Conservation (phyloP, 164 flowering plant species). For the Tetrastigma voinierianum region DNA sequence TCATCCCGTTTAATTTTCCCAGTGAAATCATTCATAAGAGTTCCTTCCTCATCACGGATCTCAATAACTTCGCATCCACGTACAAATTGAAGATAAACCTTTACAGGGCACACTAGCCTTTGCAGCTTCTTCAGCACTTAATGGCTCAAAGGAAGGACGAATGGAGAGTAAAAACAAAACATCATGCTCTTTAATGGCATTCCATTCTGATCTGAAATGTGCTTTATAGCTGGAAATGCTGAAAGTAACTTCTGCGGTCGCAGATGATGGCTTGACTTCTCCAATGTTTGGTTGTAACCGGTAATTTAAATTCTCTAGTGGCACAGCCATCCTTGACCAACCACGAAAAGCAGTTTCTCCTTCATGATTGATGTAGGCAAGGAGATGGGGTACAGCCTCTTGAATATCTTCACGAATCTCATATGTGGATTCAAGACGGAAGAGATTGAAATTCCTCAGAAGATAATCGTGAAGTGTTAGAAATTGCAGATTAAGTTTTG, state of each 20-base stretch:
- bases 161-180: constrained; percentile 89
- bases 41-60: constrained; percentile 93
- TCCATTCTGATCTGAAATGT: constrained; percentile 92
- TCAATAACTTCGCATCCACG: constrained; percentile 98
- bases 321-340: constrained; percentile 99
- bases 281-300: constrained; percentile 98
- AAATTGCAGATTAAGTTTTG: constrained; percentile 92
- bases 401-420: constrained; percentile 99
- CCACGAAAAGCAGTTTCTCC: constrained; percentile 98
- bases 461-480: constrained; percentile 95
- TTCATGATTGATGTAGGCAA: constrained; percentile 85
- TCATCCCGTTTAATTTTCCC: constrained; percentile 94
- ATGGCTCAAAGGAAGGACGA: constrained; percentile 90
- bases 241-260: constrained; percentile 84
- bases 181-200: constrained; percentile 96
- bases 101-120: constrained; percentile 88
- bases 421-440: constrained; percentile 97
- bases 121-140: constrained; percentile 82
- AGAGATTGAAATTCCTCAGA: constrained; percentile 93
- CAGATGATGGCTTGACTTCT: constrained; percentile 95
- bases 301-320: constrained; percentile 75
- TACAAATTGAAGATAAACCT: constrained; percentile 88
- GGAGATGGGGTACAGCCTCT: constrained; percentile 97
- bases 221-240: constrained; percentile 85
- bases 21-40: constrained; percentile 96